Percentiles rank a stretch among this genome's conserved stretches.
These are phyloP conservation scores for Flaveria robusta DNA, from an alignment of 129 eudicot genomes.

Conservation along the genomic window DNA sequence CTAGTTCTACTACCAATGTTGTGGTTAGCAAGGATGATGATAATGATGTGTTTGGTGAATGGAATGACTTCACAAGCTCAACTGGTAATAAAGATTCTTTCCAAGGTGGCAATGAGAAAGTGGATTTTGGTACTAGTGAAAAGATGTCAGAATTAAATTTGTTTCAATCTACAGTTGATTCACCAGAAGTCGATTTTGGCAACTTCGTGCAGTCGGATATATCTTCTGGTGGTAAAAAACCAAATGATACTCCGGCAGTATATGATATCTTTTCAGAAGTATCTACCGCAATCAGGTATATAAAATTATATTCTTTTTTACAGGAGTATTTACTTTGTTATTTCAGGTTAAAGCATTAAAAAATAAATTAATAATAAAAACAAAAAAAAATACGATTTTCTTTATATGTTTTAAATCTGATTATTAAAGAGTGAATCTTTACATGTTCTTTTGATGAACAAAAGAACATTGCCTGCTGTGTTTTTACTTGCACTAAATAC, in stretches of 20 bases:
- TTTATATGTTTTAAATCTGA: not conserved
- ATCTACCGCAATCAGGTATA: slow-evolving; percentile 49
- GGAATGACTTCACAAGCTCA: slow-evolving; percentile 61
- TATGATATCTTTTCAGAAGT: slow-evolving; percentile 33
- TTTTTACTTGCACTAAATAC: not conserved
- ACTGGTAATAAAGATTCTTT: slow-evolving; percentile 34
- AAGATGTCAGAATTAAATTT: slow-evolving; percentile 34
- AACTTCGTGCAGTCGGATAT: slow-evolving; percentile 42
- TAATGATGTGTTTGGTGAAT: slow-evolving; percentile 42
- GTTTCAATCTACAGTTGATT: slow-evolving; percentile 25
- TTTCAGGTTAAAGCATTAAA: not conserved
- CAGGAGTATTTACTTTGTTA: not conserved
- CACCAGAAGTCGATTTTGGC: slow-evolving; percentile 41
- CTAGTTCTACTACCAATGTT: slow-evolving; percentile 28
- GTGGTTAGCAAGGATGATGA: slow-evolving; percentile 31
- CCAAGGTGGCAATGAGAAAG: slow-evolving; percentile 24
- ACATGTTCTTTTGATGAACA: not conserved
- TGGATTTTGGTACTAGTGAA: slow-evolving; percentile 22
- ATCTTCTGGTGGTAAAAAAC: slow-evolving; percentile 39
- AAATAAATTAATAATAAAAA: not conserved
- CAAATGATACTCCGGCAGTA: slow-evolving; percentile 25
- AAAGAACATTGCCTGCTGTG: not conserved
- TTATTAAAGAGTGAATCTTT: not conserved
- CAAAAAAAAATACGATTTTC: too few relatives aligned
- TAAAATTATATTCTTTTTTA: not conserved